Conservation (phyloP, 2,329 filamentous ascomycete species). For the Talaromyces amestolkiae region DNA sequence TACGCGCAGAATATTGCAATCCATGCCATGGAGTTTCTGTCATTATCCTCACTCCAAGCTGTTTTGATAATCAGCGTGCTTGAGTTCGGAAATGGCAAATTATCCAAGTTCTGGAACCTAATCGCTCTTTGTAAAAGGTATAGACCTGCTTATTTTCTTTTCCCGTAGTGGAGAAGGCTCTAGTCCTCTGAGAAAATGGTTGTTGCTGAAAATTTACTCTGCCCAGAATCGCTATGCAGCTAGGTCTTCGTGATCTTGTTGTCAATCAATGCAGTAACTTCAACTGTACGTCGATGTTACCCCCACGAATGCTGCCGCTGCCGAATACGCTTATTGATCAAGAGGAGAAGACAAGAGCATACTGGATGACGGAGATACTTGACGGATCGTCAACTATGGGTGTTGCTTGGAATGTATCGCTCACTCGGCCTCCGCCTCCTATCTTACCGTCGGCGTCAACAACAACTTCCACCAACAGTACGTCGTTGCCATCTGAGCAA, state of each 20-base stretch:
- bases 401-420: slow-evolving; percentile 28
- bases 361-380: slow-evolving; percentile 40
- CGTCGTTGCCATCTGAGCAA: background rate
- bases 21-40: slow-evolving; percentile 28
- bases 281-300: slow-evolving; percentile 28
- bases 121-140: slow-evolving; percentile 34
- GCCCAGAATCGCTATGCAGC: slow-evolving; percentile 30
- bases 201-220: background rate
- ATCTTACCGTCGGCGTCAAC: background rate
- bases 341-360: slow-evolving; percentile 37
- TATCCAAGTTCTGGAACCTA: slow-evolving; percentile 35
- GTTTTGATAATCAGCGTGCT: slow-evolving; percentile 31
- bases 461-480: background rate
- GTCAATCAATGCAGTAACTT: slow-evolving; percentile 31
- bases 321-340: slow-evolving; percentile 32
- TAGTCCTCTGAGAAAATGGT: background rate
- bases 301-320: slow-evolving; percentile 27
- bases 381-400: slow-evolving; percentile 36
- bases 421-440: slow-evolving; percentile 9
- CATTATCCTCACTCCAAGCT: slow-evolving; percentile 34
- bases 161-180: background rate
- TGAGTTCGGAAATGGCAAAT: slow-evolving; percentile 31
- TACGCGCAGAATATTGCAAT: slow-evolving; percentile 29
- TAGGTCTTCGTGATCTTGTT: slow-evolving; percentile 32
- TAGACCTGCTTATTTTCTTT: background rate